phyloP scores from a whole-genome alignment of 179 eudicot genomes.

The Heliamphora pulchella region DNA sequence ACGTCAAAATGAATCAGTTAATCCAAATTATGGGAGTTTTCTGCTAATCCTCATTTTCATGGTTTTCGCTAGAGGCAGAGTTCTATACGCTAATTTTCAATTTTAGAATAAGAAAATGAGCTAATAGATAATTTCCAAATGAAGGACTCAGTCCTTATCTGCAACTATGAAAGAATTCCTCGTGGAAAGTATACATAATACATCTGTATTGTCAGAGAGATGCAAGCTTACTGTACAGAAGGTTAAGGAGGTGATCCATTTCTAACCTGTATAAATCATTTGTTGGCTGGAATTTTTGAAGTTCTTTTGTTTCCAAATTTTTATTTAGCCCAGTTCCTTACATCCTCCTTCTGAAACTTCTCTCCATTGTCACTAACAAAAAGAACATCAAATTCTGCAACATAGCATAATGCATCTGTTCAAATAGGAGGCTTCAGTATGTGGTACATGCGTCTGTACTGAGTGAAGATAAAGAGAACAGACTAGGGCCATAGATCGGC shows the following conservation, averaged over 20 bases:
- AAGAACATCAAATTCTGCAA: neutral
- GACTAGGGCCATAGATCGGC: neutral
- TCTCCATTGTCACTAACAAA: neutral
- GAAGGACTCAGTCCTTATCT: neutral
- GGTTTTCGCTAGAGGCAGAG: neutral
- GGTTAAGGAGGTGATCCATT: neutral
- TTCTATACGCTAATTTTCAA: neutral
- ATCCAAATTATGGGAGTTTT: neutral
- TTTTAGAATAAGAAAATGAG: neutral
- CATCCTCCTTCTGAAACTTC: neutral
- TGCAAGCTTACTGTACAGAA: neutral
- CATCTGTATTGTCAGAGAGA: neutral
- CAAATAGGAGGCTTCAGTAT: neutral
- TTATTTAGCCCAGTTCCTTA: too few relatives aligned
- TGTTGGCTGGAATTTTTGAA: neutral
- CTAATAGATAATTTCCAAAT: neutral
- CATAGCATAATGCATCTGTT: neutral
- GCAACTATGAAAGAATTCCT: neutral
- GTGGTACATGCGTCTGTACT: neutral
- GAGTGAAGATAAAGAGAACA: slow-evolving; percentile 2
- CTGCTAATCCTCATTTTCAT: neutral
- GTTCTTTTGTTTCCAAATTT: neutral
- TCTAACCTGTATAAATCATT: neutral
- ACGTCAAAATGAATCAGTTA: neutral
- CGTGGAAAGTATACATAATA: neutral